phyloP scores from a whole-genome alignment of 2,329 filamentous ascomycete species.

The Calonectria honghensis region DNA sequence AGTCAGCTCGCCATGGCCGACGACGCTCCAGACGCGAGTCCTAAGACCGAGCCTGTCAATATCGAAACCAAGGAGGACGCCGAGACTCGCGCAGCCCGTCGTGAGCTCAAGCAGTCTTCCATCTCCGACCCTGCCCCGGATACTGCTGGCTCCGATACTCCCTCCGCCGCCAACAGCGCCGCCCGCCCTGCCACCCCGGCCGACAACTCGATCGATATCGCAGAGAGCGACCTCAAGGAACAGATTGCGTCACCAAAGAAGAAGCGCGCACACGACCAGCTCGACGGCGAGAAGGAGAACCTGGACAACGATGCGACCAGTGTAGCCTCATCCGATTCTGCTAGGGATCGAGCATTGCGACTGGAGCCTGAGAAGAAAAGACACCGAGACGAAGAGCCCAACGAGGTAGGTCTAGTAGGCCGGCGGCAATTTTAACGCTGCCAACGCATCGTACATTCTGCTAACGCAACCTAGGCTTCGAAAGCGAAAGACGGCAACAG shows the following conservation, averaged over 20 bases:
- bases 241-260: slow-evolving; percentile 78
- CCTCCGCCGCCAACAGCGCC: slow-evolving; percentile 51
- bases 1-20: slow-evolving; percentile 64
- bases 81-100: slow-evolving; percentile 77
- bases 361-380: slow-evolving; percentile 80
- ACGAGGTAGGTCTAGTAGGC: slow-evolving; percentile 60
- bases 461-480: slow-evolving; percentile 49
- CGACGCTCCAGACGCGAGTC: slow-evolving; percentile 64
- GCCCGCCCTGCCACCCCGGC: slow-evolving; percentile 60
- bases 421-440: slow-evolving; percentile 13
- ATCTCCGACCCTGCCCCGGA: slow-evolving; percentile 71
- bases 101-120: slow-evolving; percentile 78
- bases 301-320: slow-evolving; percentile 66
- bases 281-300: slow-evolving; percentile 69
- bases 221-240: slow-evolving; percentile 66
- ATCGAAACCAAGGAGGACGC: slow-evolving; percentile 73
- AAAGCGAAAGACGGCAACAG: slow-evolving; percentile 47
- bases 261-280: slow-evolving; percentile 77
- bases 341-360: slow-evolving; percentile 68
- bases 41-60: slow-evolving; percentile 59
- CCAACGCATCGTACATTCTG: slow-evolving; percentile 26
- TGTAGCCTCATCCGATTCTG: slow-evolving; percentile 64
- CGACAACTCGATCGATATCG: slow-evolving; percentile 53
- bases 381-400: slow-evolving; percentile 70
- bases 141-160: slow-evolving; percentile 46